These are phyloP conservation scores for Funneliformis geosporum DNA, from an alignment of 192 early-diverging fungal genomes.

Conservation along the genomic window DNA sequence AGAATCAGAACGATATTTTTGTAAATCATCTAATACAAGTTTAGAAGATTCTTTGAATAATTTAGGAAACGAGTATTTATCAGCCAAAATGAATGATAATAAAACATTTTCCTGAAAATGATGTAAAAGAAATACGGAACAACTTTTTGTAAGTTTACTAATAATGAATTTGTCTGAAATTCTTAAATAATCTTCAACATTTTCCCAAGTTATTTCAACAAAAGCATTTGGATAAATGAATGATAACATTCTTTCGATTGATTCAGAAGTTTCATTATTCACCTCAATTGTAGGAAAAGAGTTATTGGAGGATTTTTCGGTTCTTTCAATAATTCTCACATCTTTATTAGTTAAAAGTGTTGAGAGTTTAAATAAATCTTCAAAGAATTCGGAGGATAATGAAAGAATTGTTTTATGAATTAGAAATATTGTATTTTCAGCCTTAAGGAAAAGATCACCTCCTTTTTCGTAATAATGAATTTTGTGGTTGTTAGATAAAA, in stretches of 20 bases:
- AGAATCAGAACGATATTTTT: background rate
- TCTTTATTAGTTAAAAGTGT: too few species aligned
- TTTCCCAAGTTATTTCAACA: background rate
- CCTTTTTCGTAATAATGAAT: background rate
- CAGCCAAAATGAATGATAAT: background rate
- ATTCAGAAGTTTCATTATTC: background rate
- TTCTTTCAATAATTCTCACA: background rate
- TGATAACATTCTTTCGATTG: background rate
- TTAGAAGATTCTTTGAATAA: background rate
- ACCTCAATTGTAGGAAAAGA: background rate
- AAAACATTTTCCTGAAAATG: background rate
- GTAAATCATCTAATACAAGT: background rate
- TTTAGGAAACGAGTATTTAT: background rate
- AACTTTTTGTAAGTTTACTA: background rate
- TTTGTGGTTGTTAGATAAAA: too few species aligned
- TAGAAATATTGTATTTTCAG: background rate
- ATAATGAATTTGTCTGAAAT: background rate
- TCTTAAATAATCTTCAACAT: background rate
- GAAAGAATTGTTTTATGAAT: background rate
- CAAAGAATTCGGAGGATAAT: background rate
- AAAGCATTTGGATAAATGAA: background rate
- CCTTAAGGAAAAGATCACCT: background rate
- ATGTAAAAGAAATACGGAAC: background rate
- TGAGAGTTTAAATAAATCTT: background rate
- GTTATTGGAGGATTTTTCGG: too few species aligned